Evolutionary conservation across 805 yeast species (phyloP).

Genomic region (Debaryomyces prosopidis): DNA sequence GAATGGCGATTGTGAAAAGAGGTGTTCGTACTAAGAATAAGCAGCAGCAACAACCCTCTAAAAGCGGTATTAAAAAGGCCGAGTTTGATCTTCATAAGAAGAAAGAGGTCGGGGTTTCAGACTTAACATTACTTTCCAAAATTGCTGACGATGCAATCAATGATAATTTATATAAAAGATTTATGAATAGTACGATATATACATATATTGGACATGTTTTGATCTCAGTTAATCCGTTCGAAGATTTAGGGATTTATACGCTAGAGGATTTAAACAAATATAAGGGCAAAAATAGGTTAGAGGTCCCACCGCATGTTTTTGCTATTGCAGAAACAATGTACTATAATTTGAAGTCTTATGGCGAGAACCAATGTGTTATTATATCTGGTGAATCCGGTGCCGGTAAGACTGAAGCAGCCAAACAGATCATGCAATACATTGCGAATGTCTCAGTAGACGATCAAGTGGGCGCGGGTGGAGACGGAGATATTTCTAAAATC

Average conservation of each 20-base stretch:
- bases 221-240: conserved; percentile 94
- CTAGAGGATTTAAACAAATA: conserved; percentile 72
- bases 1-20: conserved; percentile 82
- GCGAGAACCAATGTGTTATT: conserved; percentile 95
- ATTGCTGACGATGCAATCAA: conserved; percentile 92
- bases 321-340: conserved; percentile 98
- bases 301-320: conserved; percentile 97
- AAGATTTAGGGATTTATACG: conserved; percentile 94
- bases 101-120: conserved; percentile 98
- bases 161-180: conserved; percentile 85
- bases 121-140: conserved; percentile 82
- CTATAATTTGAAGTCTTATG: conserved; percentile 90
- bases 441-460: conserved; percentile 77
- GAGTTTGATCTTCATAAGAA: conserved; percentile 84
- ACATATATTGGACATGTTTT: conserved; percentile 93
- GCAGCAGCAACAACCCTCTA: conserved; percentile 55
- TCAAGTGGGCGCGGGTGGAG: conserved; percentile 34
- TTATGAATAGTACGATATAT: conserved; percentile 85
- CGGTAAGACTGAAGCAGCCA: conserved; percentile 97
- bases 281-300: conserved; percentile 89
- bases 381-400: conserved; percentile 98
- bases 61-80: conserved; percentile 74
- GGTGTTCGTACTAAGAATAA: conserved; percentile 60
- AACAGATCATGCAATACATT: conserved; percentile 95
- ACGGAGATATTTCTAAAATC: conserved; percentile 75